Evolutionary conservation across 352 stramenopile species (phyloP), one percentile per base, ranked within the genome.

Genomic region (Phytophthora idaei): DNA sequence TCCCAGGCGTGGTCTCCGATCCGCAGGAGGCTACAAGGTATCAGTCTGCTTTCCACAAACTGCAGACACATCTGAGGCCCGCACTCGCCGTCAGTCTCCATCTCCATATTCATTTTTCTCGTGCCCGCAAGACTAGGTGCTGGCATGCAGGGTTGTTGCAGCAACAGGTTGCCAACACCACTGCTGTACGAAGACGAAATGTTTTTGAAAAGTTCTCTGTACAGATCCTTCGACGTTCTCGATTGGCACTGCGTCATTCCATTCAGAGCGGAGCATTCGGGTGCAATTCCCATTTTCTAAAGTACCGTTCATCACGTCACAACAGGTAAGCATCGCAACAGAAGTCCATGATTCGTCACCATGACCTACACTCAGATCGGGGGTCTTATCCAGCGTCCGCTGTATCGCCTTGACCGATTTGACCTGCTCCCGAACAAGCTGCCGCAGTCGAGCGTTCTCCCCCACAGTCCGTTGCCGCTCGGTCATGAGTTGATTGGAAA

Each of bases 91-190:
- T 73, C 64, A 15, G 61, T 73, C 6, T 60, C 64, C 66, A 87
- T 80, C 59, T 83, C 76, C 71, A 87, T 81, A 50, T 83, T 87
- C 25, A 87, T 69, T 37, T 75, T 80, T 31, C 65, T 64, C 39
- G 62, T 68, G 12, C 29, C 74, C 46, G 47, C 64, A 41, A 54
- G 36, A 49, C 21, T 78, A 45, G 57, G 57, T n/a, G 42, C 50
- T 12, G 61, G 65, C 3, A 81, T 61, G 5, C 59, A 63, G 1
- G 69, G 64, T 41, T 80, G 61, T 25, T 80, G 61, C 27, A 85
- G 55, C 14, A 85, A 64, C 6, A 82, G n/a, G 9, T 46, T 60
- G 8, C 41, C 39, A 25, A 53, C 41, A 17, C 59, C 66, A 21
- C 42, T 57, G 9, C 48, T 61, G 49, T 82, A 85, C 8, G 69